Evolutionary conservation across 345 rosid genomes (phyloP), one percentile per base, ranked within the genome.

Genomic region (Corchorus capsularis): DNA sequence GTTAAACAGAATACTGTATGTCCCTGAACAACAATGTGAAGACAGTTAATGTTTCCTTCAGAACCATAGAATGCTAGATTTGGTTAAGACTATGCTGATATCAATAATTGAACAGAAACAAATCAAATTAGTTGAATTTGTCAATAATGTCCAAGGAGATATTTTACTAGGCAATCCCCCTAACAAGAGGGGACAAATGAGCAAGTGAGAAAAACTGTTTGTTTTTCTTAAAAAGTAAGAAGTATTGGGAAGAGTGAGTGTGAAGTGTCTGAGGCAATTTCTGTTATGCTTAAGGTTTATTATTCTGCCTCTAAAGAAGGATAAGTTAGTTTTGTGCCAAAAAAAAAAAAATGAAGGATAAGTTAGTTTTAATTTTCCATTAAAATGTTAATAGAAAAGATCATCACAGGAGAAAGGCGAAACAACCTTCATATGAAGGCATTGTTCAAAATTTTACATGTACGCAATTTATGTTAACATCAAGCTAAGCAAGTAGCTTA

Each of bases 1-100:
- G 84, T 73, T 75, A 80, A 66, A 73, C 86, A 83, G 74, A 81
- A 81, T 53, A 50, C 14, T 9, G 74, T 46, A 32, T 68, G 72
- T 15, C 77, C 84, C 86, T 81, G 84, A 6, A 47, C 19, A 68
- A 22, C 11, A 68, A 68, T 68, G 72, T 47, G 13, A 47, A 68
- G 20, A 68, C 56, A 14, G 47, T 67, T 68, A 22, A 68, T 14
- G 35, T 20, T 65, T 65, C 70, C 52, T 41, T 65, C 52, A 9
- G 43, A 65, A 39, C 10, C 1, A 4, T n/a, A 19, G 3, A 64
- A 63, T 8, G 2, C 16, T 39, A 63, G 49, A 15, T 17, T 17
- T 8, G 32, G 63, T 8, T 39, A 4, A 60, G 37, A 19, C n/a
- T 14, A 8, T 37, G 13, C 67, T 39, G 52, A 65, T n/a, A 43